Percentiles rank a stretch among this genome's conserved stretches.
Evolutionary conservation across 352 stramenopile genomes (phyloP).

Genomic region (Phytophthora cryptogea): DNA sequence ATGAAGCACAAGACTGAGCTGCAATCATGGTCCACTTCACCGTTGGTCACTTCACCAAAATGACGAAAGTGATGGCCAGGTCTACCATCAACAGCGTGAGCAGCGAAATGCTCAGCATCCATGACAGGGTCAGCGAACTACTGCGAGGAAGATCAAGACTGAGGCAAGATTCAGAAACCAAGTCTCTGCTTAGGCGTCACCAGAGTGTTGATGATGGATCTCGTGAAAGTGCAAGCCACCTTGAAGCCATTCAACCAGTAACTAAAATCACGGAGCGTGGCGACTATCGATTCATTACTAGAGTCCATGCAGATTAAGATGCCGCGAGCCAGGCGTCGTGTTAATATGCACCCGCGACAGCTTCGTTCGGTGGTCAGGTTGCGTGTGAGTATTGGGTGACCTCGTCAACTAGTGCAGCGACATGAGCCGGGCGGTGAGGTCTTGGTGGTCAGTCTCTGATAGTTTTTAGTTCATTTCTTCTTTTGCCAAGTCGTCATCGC

Average conservation of each 20-base stretch:
- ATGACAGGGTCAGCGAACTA: slow-evolving; percentile 57
- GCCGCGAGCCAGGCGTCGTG: not conserved
- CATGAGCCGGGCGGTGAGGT: slow-evolving; percentile 10
- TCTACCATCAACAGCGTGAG: slow-evolving; percentile 75
- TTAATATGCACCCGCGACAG: not conserved
- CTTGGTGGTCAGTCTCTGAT: not conserved
- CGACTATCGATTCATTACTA: too few relatives aligned
- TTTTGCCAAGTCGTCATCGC: not conserved
- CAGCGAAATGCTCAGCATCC: slow-evolving; percentile 72
- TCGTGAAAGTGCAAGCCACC: too few relatives aligned
- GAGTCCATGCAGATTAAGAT: not conserved
- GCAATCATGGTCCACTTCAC: slow-evolving; percentile 70
- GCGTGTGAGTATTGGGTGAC: not conserved
- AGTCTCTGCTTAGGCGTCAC: too few relatives aligned
- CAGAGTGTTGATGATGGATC: not conserved
- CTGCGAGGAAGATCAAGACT: slow-evolving; percentile 55
- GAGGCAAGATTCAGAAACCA: too few relatives aligned
- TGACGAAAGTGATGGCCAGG: slow-evolving; percentile 78
- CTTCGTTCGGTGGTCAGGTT: not conserved
- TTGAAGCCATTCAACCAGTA: too few relatives aligned
- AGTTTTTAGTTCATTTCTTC: not conserved
- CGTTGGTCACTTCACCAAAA: slow-evolving; percentile 81
- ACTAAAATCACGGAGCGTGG: too few relatives aligned
- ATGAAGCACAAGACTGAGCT: slow-evolving; percentile 27
- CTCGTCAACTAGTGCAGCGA: slow-evolving; percentile 6